These are phyloP conservation scores for Boletus subcaerulescens DNA, from an alignment of 768 basidiomycete species.

Conservation along the genomic window DNA sequence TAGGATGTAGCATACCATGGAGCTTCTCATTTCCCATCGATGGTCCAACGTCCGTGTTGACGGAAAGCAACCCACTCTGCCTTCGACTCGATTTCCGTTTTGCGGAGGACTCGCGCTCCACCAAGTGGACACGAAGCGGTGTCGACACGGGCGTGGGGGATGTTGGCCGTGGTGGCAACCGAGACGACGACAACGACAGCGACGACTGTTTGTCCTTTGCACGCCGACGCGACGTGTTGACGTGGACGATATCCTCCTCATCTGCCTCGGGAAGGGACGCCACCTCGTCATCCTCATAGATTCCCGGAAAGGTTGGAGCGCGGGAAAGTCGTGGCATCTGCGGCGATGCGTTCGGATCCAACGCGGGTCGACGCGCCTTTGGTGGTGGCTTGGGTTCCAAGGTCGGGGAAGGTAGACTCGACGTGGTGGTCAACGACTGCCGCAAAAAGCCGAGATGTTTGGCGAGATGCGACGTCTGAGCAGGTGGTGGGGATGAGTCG, in stretches of 20 bases:
- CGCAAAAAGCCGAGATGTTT: conserved; percentile 66
- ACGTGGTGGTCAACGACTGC: conserved; percentile 51
- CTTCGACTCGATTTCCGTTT: conserved; percentile 29
- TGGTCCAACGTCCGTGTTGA: conserved; percentile 31
- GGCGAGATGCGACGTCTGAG: conserved; percentile 55
- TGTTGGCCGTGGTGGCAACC: conserved; percentile 42
- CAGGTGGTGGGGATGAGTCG: background rate
- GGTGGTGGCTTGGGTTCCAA: conserved; percentile 43
- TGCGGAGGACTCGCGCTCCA: conserved; percentile 33
- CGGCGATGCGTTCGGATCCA: conserved; percentile 44
- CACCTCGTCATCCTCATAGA: conserved; percentile 66
- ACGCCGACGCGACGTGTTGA: conserved; percentile 42
- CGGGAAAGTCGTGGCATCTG: conserved; percentile 58
- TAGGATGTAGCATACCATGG: conserved; percentile 42
- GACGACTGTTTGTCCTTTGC: conserved; percentile 47
- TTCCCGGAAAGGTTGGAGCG: conserved; percentile 63
- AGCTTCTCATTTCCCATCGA: conserved; percentile 25
- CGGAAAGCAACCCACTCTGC: conserved; percentile 55
- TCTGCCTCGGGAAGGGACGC: conserved; percentile 40
- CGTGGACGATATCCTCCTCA: conserved; percentile 38
- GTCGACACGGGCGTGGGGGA: conserved; percentile 38
- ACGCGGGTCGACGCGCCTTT: conserved; percentile 47
- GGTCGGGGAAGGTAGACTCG: conserved; percentile 35
- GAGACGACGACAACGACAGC: conserved; percentile 25
- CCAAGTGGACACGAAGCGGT: conserved; percentile 33